Conservation (phyloP, 1,139 yeast species). For the Martiniozyma asiatica region DNA sequence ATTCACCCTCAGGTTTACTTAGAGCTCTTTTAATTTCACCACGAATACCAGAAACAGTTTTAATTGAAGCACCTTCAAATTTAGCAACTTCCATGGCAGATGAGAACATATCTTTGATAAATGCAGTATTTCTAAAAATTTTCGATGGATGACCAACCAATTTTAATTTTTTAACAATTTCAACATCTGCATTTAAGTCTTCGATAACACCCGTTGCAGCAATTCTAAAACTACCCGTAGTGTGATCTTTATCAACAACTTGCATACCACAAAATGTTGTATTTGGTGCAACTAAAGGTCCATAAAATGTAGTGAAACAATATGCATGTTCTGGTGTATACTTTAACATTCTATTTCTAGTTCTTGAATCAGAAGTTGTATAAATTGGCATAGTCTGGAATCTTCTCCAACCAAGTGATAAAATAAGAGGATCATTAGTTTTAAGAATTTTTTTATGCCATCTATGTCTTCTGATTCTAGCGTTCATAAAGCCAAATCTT, state of each 20-base stretch:
- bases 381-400: conserved; percentile 94
- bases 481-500: conserved; percentile 85
- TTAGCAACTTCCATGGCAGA: conserved; percentile 91
- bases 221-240: conserved; percentile 85
- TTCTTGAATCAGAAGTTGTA: conserved; percentile 93
- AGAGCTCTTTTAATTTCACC: conserved; percentile 96
- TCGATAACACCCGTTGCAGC: conserved; percentile 97
- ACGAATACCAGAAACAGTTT: conserved; percentile 92
- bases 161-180: conserved; percentile 90
- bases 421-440: conserved; percentile 87
- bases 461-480: conserved; percentile 92
- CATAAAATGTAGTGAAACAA: conserved; percentile 93
- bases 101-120: conserved; percentile 91
- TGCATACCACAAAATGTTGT: conserved; percentile 96
- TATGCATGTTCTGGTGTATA: conserved; percentile 98
- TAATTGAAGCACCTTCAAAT: conserved; percentile 94
- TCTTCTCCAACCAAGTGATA: conserved; percentile 96
- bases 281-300: conserved; percentile 94
- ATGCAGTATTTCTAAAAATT: conserved; percentile 91
- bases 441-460: conserved; percentile 97
- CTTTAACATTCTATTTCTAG: conserved; percentile 94
- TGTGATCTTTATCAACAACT: conserved; percentile 68
- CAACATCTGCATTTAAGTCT: conserved; percentile 80
- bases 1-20: conserved; percentile 92
- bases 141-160: conserved; percentile 92